A percentile compares a stretch with the other conserved stretches of the same genome.
Conservation (phyloP, 306 rosid genomes). For the Acacia confusa region DNA sequence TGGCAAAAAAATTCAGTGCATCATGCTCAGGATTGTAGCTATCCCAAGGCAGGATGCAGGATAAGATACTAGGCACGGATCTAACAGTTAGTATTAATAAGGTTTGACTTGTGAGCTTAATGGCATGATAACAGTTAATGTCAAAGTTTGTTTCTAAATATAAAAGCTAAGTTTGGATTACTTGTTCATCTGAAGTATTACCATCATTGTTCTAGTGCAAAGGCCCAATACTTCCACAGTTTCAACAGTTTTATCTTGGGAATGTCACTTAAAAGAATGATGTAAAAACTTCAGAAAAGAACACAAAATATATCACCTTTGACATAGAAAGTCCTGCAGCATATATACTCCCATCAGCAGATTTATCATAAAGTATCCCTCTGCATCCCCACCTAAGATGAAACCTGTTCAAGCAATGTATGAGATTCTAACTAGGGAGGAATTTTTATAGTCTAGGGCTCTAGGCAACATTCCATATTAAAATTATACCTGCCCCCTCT, state of each 20-base stretch:
- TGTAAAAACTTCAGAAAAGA: slow-evolving; percentile 13
- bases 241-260: neutral
- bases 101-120: neutral
- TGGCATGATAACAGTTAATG: neutral
- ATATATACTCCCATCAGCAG: slow-evolving; percentile 67
- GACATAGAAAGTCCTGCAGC: slow-evolving; percentile 81
- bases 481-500: slow-evolving; percentile 84
- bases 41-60: slow-evolving; percentile 4
- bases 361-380: slow-evolving; percentile 73
- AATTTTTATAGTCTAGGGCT: slow-evolving; percentile 25
- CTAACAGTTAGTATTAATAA: neutral
- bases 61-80: neutral
- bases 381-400: slow-evolving; percentile 99
- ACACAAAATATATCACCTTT: slow-evolving; percentile 48
- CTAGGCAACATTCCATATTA: slow-evolving; percentile 11
- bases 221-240: neutral
- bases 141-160: neutral
- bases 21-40: neutral
- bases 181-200: neutral
- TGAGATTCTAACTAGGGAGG: slow-evolving; percentile 23
- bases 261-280: slow-evolving; percentile 22
- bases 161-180: neutral
- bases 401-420: slow-evolving; percentile 66
- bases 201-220: neutral
- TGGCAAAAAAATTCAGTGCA: neutral